These are phyloP conservation scores for Ophiostoma tasmaniense DNA, from an alignment of 2,329 filamentous ascomycete genomes.

Conservation along the genomic window DNA sequence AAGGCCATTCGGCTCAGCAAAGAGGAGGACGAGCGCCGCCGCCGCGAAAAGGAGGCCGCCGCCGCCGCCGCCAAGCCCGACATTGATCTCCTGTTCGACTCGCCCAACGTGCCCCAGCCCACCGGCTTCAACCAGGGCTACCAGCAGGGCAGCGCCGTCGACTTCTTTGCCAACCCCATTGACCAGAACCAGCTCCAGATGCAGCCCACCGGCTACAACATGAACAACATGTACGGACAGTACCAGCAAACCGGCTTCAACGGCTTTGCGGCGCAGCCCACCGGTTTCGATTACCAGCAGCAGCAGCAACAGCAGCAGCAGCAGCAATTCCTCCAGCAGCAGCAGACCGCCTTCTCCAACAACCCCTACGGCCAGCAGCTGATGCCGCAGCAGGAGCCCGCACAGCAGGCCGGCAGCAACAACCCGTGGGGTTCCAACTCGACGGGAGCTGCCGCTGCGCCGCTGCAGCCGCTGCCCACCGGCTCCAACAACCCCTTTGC, in stretches of 20 bases:
- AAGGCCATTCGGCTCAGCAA: slow-evolving; percentile 94
- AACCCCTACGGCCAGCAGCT: slow-evolving; percentile 34
- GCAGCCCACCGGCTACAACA: slow-evolving; percentile 68
- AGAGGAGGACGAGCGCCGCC: slow-evolving; percentile 85
- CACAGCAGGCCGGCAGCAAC: slow-evolving; percentile 73
- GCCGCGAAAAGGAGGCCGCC: slow-evolving; percentile 57
- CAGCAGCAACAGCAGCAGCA: slow-evolving; percentile 35
- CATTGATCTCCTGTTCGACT: slow-evolving; percentile 68
- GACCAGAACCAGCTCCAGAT: slow-evolving; percentile 66
- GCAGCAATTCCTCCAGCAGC: slow-evolving; percentile 36
- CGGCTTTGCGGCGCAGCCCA: slow-evolving; percentile 51
- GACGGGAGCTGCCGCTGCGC: slow-evolving; percentile 50
- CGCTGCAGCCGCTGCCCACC: slow-evolving; percentile 73
- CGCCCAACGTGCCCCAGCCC: slow-evolving; percentile 47
- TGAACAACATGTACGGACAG: slow-evolving; percentile 48
- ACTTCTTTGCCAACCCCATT: slow-evolving; percentile 95
- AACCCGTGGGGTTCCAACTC: slow-evolving; percentile 78
- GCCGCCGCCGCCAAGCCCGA: slow-evolving; percentile 9
- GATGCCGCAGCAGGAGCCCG: slow-evolving; percentile 41
- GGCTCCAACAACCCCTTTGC: slow-evolving; percentile 98
- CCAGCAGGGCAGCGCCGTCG: slow-evolving; percentile 90
- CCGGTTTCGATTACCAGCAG: slow-evolving; percentile 53
- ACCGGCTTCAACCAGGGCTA: slow-evolving; percentile 96
- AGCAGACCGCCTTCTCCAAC: slow-evolving; percentile 25
- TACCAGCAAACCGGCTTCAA: slow-evolving; percentile 49